Base-by-base conservation (phyloP, 1,139 yeast species). In the Lodderomyces elongisporus region DNA sequence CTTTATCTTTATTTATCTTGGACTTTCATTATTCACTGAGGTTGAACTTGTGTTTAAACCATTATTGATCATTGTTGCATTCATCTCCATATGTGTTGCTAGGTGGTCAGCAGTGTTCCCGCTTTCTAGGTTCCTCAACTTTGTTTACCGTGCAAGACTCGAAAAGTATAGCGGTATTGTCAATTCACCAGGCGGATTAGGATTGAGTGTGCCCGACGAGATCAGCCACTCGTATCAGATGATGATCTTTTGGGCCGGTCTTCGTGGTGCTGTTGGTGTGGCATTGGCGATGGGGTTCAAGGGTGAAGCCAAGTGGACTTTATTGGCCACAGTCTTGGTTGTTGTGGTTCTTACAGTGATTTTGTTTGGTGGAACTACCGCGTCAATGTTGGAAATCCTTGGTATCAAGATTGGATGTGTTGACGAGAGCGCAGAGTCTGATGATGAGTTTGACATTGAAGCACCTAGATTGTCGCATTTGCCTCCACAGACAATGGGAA, bases 221-320 rank as follows among this genome's bases (percentile, higher is more conserved):
- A 88, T 93, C 40, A 91, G 95, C 15, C 93, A 87, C 48, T 87
- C 85, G 39, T 93, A 93, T 57, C 98, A 93, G 60, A 87, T 89
- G 87, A 91, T 93, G 98, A 85, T 93, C 31, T 93, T 93, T 58
- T 93, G 99, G 99, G 98, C 98, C 2, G 99, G 99, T 4, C 68
- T 93, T 39, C 72, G 99, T 52, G 99, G 99, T 39, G 99, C 99
- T 1, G 99, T 93, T 23, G 99, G 99, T 45, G 99, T 93, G 3
- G 99, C 98, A 0, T 71, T 93, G 49, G 98, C 98, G 0, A 89
- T 94, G 78, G 98, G 98, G 2, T 66, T 93, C 32, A 95, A 85
- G 58, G 98, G 98, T 40, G 96, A 89, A 52, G 81, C 87, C 35
- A 93, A 91, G 44, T 81, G 84, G 58, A 80, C 96, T 0, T 62